phyloP scores from a whole-genome alignment of 2,329 filamentous ascomycete genomes.

The Aspergillus tanneri region DNA sequence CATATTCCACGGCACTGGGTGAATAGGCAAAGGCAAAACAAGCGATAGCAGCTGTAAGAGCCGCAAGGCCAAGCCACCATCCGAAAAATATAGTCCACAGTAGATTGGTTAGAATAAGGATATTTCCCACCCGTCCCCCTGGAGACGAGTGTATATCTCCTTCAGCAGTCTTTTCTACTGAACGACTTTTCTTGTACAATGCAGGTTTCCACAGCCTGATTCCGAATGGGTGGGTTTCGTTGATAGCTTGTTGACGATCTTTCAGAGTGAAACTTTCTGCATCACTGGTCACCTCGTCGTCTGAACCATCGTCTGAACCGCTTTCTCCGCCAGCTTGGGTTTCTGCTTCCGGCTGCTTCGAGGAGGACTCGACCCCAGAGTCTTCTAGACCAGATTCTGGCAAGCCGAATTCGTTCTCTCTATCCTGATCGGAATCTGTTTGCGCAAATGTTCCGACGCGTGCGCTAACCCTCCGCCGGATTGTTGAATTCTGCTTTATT shows the following conservation, averaged over 20 bases:
- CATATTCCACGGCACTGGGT: slow-evolving; percentile 81
- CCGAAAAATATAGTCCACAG: slow-evolving; percentile 90
- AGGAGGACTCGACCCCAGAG: slow-evolving; percentile 21
- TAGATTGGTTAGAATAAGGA: slow-evolving; percentile 84
- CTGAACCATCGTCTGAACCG: slow-evolving; percentile 53
- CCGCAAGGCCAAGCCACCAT: slow-evolving; percentile 87
- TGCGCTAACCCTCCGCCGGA: slow-evolving; percentile 39
- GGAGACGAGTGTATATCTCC: slow-evolving; percentile 95
- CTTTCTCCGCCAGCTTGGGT: slow-evolving; percentile 44
- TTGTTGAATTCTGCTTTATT: slow-evolving; percentile 39
- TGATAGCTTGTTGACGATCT: slow-evolving; percentile 95
- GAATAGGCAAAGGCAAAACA: slow-evolving; percentile 79
- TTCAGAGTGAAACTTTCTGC: slow-evolving; percentile 97
- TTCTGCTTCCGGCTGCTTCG: slow-evolving; percentile 20
- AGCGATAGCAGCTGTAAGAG: slow-evolving; percentile 69
- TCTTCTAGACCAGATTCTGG: slow-evolving; percentile 29
- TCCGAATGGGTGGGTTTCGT: slow-evolving; percentile 97
- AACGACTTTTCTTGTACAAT: slow-evolving; percentile 94
- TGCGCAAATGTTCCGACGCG: slow-evolving; percentile 34
- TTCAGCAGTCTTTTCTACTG: slow-evolving; percentile 93
- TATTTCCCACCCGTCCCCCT: slow-evolving; percentile 77
- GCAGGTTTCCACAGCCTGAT: slow-evolving; percentile 99
- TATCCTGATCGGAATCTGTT: slow-evolving; percentile 40
- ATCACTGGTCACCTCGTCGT: slow-evolving; percentile 75
- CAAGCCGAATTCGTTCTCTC: slow-evolving; percentile 38